Base-by-base conservation (phyloP, 2,329 filamentous ascomycete species). In the Talaromyces atroroseus region DNA sequence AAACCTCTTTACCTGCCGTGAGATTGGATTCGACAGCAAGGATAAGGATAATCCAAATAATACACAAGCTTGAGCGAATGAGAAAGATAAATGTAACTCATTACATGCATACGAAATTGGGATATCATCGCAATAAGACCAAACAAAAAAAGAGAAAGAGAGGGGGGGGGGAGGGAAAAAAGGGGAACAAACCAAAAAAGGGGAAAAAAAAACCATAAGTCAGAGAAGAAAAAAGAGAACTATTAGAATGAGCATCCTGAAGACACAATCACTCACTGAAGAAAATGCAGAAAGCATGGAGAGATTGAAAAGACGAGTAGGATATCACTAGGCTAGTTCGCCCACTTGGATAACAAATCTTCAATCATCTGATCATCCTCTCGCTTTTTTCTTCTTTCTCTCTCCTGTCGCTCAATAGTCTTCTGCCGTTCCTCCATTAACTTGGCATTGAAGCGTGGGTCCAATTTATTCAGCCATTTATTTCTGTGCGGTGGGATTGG, bases 401-500 rank as follows among this genome's bases (percentile, higher is more conserved):
- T 38, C 11, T 58, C 46, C 46, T 58, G 50, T 36, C 50, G 50
- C 40, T 50, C 56, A 21, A 54, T 49, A 21, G 46, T 52, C 40
- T 52, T 49, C 29, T 49, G 20, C 20, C 49, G 51, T 44, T 58
- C 56, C 38, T 58, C 56, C 36, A 58, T 52, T 36, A 58, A 26
- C 40, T 58, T 58, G 50, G 56, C 46, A 45, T 58, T 52, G 40
- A 53, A 54, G 21, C 56, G 56, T 21, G 56, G 56, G 32, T 58
- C 56, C 24, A 58, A 23, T 29, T 58, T 58, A 32, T 58, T 58
- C 34, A 58, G 45, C 56, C 56, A 58, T 45, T 54, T 58, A 18
- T 53, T 45, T 46, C 50, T 58, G 26, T 58, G 56, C 11, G 56
- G 56, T 36, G 47, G 50, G 20, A 52, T 47, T 23, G 50, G 24